Conservation (phyloP, 345 rosid species). For the Citrus unshiu region DNA sequence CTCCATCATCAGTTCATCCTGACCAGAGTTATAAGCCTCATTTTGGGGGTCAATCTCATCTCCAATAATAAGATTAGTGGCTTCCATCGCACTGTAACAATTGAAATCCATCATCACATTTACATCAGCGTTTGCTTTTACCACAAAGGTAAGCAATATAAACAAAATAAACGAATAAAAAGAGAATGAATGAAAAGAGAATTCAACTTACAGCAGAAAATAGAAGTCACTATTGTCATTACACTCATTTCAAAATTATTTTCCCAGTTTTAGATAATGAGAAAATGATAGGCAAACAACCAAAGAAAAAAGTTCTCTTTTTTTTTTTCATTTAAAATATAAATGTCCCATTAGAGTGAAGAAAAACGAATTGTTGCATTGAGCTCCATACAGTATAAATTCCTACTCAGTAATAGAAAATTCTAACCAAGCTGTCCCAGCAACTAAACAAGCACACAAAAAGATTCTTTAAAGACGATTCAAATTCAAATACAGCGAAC, state of each 20-base stretch:
- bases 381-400: not conserved
- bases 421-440: not conserved
- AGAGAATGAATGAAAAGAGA: not conserved
- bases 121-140: not conserved
- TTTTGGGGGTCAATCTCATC: not conserved
- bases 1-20: not conserved
- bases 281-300: not conserved
- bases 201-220: not conserved
- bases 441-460: not conserved
- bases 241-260: not conserved
- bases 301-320: not conserved
- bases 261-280: not conserved
- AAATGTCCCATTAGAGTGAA: not conserved
- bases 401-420: not conserved
- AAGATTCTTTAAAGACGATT: not conserved
- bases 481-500: not conserved
- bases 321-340: not conserved
- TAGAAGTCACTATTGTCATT: not conserved
- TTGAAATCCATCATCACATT: not conserved
- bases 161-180: not conserved
- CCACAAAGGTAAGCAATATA: not conserved
- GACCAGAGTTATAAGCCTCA: not conserved
- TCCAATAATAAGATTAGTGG: not conserved
- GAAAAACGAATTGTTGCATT: not conserved
- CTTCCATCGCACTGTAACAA: conserved; percentile 7